Conservation (phyloP, 1,284 basidiomycete species). For the Rhodotorula sp. region DNA sequence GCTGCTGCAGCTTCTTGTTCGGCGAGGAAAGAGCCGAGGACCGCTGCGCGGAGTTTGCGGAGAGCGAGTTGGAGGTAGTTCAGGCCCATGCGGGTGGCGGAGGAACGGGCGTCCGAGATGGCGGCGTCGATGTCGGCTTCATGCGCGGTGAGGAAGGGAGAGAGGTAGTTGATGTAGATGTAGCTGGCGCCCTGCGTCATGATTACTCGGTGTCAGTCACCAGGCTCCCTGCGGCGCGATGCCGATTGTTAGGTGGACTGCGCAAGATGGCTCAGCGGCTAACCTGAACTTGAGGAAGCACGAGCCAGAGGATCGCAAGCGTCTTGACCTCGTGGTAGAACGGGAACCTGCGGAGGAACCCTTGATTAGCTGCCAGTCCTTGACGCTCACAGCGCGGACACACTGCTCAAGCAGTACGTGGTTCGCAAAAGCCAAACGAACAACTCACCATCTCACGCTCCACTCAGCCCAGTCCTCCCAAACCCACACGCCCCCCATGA, state of each 20-base stretch:
- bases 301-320: slow-evolving; percentile 79
- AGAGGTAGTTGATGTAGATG: slow-evolving; percentile 70
- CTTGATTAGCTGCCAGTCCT: background rate
- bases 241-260: no score
- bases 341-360: slow-evolving; percentile 63
- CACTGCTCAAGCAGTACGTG: no score
- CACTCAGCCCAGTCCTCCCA: slow-evolving; percentile 76
- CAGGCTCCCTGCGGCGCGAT: no score
- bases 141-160: slow-evolving; percentile 72
- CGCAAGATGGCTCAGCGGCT: background rate
- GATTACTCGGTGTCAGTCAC: background rate
- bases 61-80: slow-evolving; percentile 58
- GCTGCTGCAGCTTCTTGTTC: background rate
- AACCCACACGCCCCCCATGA: slow-evolving; percentile 70
- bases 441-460: slow-evolving; percentile 69
- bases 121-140: slow-evolving; percentile 73
- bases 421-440: background rate
- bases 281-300: slow-evolving; percentile 74
- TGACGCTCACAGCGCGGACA: no score
- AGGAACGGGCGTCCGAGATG: slow-evolving; percentile 10
- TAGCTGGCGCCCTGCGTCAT: slow-evolving; percentile 64
- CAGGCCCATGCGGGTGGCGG: slow-evolving; percentile 55
- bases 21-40: slow-evolving; percentile 3
- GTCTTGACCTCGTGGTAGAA: slow-evolving; percentile 82
- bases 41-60: slow-evolving; percentile 24